A percentile compares a stretch with the other conserved stretches of the same genome.
phyloP scores from a whole-genome alignment of 768 basidiomycete genomes.

The Serendipita sp. region DNA sequence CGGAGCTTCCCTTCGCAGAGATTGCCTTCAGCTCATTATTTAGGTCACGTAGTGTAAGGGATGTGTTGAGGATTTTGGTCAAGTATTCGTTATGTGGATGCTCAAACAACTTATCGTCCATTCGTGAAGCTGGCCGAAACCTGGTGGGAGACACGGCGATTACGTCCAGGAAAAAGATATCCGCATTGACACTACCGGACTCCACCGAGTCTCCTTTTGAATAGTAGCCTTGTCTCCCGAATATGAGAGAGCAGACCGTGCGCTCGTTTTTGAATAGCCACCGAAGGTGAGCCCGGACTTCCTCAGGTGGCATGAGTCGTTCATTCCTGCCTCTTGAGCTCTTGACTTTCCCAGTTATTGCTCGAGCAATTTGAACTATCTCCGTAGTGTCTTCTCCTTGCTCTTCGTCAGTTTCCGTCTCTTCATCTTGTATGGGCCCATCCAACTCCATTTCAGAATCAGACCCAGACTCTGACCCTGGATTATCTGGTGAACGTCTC shows the following conservation, averaged over 20 bases:
- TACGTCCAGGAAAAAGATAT: slow-evolving; percentile 96
- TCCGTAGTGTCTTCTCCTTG: slow-evolving; percentile 18
- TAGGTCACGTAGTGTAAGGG: slow-evolving; percentile 63
- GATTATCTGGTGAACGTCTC: slow-evolving; percentile 29
- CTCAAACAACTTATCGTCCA: slow-evolving; percentile 89
- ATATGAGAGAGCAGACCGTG: slow-evolving; percentile 72
- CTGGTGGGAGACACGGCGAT: slow-evolving; percentile 85
- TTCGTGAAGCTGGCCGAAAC: slow-evolving; percentile 82
- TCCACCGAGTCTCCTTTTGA: slow-evolving; percentile 42
- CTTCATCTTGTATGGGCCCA: slow-evolving; percentile 30
- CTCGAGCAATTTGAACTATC: slow-evolving; percentile 35
- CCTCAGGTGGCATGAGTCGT: slow-evolving; percentile 77
- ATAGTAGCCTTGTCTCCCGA: slow-evolving; percentile 83
- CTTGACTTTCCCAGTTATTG: slow-evolving; percentile 66
- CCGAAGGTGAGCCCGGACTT: slow-evolving; percentile 87
- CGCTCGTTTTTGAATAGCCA: slow-evolving; percentile 72
- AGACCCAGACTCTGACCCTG: slow-evolving; percentile 24
- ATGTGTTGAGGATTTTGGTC: slow-evolving; percentile 61
- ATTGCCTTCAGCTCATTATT: slow-evolving; percentile 48
- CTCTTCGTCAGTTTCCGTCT: slow-evolving; percentile 29
- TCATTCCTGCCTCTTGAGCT: slow-evolving; percentile 69
- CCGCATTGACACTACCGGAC: slow-evolving; percentile 56
- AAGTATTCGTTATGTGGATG: slow-evolving; percentile 91
- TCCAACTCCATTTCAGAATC: slow-evolving; percentile 19
- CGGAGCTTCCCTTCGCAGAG: slow-evolving; percentile 34